Evolutionary conservation across 225 moss, liverwort and hornwort genomes (phyloP), one percentile per base, ranked within the genome.

Genomic region (Pleurozium schreberi): DNA sequence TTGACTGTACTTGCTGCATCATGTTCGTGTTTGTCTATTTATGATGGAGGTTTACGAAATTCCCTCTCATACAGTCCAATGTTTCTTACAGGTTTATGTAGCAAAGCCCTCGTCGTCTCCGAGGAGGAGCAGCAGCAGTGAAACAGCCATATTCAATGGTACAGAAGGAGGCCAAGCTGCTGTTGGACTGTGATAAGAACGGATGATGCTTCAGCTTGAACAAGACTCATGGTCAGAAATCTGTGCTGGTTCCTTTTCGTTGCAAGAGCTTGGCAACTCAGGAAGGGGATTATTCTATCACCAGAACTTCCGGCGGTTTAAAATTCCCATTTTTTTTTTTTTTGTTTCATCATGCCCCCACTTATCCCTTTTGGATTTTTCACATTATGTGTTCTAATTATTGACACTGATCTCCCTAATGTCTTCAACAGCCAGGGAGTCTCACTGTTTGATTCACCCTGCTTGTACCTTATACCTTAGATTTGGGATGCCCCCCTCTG

Each of bases 31-130:
- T 57, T 60, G 38, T 55, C 68, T 67, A 70, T 27, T 20, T 81
- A 13, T 66, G 60, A 71, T 43, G 30, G 52, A 62, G n/a, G n/a
- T 85, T 10, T 65, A 31, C 86, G 50, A 82, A 87, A 49, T 76
- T 33, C 23, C 34, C 86, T 49, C 82, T 86, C 47, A 81, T 52
- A 45, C 64, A 31, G 65, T n/a, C 53, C 31, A 53, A 50, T 53
- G 55, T 66, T 81, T 85, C 11, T 21, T 63, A 34, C 92, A 95
- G 95, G 95, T 95, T 80, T 95, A 95, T 75, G 95, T 95, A 71
- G 92, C 93, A 21, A 95, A 95, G 88, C 91, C 93, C 36, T 91
- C 90, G 38, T 90, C 94, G 34, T 95, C 95, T 65, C 92, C 93
- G 62, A 89, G 93, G 84, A 95, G 95, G 89, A 93, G 87, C 89